phyloP scores from a whole-genome alignment of 768 basidiomycete species.

The Daedaleopsis sinensis region DNA sequence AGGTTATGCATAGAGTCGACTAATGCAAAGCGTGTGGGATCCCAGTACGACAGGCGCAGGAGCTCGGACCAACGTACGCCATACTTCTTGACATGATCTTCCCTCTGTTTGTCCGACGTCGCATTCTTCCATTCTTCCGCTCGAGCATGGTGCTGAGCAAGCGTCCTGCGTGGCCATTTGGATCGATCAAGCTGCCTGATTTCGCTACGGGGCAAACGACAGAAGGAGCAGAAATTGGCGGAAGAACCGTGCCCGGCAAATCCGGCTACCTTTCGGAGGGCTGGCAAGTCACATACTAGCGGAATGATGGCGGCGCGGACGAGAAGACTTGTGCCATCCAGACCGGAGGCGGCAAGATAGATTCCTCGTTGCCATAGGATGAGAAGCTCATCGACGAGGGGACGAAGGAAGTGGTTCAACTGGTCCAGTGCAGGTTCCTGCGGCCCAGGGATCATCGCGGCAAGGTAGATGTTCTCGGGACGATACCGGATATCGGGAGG shows the following conservation, averaged over 20 bases:
- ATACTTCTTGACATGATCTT: slow-evolving; percentile 16
- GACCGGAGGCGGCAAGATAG: slow-evolving; percentile 29
- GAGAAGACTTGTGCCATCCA: slow-evolving; percentile 28
- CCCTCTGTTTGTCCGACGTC: slow-evolving; percentile 1
- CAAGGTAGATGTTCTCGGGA: slow-evolving; percentile 43
- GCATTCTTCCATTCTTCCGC: slow-evolving; percentile 28
- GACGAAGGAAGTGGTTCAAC: slow-evolving; percentile 43
- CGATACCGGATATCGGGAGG: slow-evolving; percentile 25
- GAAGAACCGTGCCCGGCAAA: slow-evolving; percentile 22
- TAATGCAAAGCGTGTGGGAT: slow-evolving; percentile 33
- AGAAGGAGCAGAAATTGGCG: slow-evolving; percentile 35
- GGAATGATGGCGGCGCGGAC: slow-evolving; percentile 34
- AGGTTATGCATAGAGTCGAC: slow-evolving; percentile 48
- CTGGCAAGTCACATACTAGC: slow-evolving; percentile 41
- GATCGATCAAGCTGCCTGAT: slow-evolving; percentile 31
- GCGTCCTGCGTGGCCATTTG: slow-evolving; percentile 28
- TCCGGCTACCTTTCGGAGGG: slow-evolving; percentile 35
- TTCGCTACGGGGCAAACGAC: slow-evolving; percentile 25
- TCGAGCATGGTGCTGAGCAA: slow-evolving; percentile 23
- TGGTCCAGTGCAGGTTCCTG: slow-evolving; percentile 35
- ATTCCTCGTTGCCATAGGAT: slow-evolving; percentile 38
- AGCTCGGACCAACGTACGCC: slow-evolving; percentile 35
- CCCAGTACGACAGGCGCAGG: slow-evolving; percentile 43
- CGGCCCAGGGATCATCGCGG: slow-evolving; percentile 46
- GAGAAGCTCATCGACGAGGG: slow-evolving; percentile 41